These are phyloP conservation scores for Pseudozyma tsukubaensis DNA, from an alignment of 1,284 basidiomycete species.

Conservation along the genomic window DNA sequence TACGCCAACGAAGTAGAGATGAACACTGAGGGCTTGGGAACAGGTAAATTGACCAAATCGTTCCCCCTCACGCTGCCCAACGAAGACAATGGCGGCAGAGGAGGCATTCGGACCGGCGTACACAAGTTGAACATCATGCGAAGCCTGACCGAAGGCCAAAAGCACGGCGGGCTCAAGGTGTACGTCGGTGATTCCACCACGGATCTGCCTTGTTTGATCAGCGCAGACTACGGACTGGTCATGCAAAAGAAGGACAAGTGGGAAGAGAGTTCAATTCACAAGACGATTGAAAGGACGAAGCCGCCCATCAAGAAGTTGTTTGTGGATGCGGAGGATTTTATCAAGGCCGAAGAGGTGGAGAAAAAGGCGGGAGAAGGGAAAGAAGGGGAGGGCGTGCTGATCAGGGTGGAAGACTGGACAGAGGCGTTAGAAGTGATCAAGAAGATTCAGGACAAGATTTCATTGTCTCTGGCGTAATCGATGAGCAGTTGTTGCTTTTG, in stretches of 20 bases:
- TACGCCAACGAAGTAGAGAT: conserved; percentile 62
- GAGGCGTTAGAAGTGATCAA: conserved; percentile 30
- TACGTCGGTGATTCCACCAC: conserved; percentile 65
- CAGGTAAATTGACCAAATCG: conserved; percentile 48
- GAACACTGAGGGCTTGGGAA: conserved; percentile 18
- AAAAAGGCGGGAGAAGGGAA: background rate
- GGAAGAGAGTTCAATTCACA: conserved; percentile 10
- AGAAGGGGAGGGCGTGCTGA: conserved; percentile 7
- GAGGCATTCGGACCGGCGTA: conserved; percentile 47
- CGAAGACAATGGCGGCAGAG: background rate
- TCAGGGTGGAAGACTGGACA: conserved; percentile 36
- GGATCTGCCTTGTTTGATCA: conserved; percentile 58
- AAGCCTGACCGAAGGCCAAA: background rate
- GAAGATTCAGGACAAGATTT: conserved; percentile 13
- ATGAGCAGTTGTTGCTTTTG: no score
- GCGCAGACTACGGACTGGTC: conserved; percentile 58
- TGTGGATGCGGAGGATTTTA: conserved; percentile 8
- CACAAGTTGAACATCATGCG: conserved; percentile 53
- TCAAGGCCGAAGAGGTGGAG: background rate
- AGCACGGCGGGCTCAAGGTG: conserved; percentile 25
- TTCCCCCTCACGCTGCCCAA: conserved; percentile 3
- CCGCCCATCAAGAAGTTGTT: conserved; percentile 19
- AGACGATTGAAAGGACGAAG: conserved; percentile 1
- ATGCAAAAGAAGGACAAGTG: conserved; percentile 35
- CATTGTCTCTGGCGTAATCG: background rate